phyloP scores from a whole-genome alignment of 1,284 basidiomycete genomes.

The Microbotryum intermedium region DNA sequence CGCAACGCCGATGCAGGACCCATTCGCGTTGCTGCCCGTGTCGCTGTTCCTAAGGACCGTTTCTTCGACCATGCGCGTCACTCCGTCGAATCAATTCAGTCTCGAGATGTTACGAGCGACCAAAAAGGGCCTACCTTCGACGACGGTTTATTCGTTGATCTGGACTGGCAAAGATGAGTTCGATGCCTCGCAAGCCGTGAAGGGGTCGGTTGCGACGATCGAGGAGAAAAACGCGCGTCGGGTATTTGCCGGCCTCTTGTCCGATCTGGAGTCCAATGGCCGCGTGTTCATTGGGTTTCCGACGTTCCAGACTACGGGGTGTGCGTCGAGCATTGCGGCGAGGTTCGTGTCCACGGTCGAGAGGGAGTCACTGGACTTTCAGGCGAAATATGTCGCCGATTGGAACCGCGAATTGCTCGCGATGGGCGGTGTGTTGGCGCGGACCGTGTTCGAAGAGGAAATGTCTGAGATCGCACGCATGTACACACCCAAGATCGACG shows the following conservation, averaged over 20 bases:
- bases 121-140: slow-evolving; percentile 82
- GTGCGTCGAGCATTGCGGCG: slow-evolving; percentile 82
- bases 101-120: slow-evolving; percentile 81
- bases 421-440: slow-evolving; percentile 64
- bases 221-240: slow-evolving; percentile 44
- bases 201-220: slow-evolving; percentile 41
- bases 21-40: slow-evolving; percentile 51
- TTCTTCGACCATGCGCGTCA: slow-evolving; percentile 68
- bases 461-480: slow-evolving; percentile 44
- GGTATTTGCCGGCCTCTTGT: slow-evolving; percentile 40
- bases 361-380: slow-evolving; percentile 56
- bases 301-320: slow-evolving; percentile 85
- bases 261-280: slow-evolving; percentile 33
- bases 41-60: slow-evolving; percentile 72
- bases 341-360: slow-evolving; percentile 96
- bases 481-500: slow-evolving; percentile 39
- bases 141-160: slow-evolving; percentile 72
- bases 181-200: slow-evolving; percentile 46
- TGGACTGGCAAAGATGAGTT: slow-evolving; percentile 87
- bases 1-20: slow-evolving; percentile 45
- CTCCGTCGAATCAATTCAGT: slow-evolving; percentile 61
- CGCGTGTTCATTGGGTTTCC: slow-evolving; percentile 40
- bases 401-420: slow-evolving; percentile 85
- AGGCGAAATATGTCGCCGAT: slow-evolving; percentile 38
- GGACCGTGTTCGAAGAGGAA: slow-evolving; percentile 81